Base-by-base conservation (phyloP, 1,139 yeast genomes). In the Pichiaceae sp. region DNA sequence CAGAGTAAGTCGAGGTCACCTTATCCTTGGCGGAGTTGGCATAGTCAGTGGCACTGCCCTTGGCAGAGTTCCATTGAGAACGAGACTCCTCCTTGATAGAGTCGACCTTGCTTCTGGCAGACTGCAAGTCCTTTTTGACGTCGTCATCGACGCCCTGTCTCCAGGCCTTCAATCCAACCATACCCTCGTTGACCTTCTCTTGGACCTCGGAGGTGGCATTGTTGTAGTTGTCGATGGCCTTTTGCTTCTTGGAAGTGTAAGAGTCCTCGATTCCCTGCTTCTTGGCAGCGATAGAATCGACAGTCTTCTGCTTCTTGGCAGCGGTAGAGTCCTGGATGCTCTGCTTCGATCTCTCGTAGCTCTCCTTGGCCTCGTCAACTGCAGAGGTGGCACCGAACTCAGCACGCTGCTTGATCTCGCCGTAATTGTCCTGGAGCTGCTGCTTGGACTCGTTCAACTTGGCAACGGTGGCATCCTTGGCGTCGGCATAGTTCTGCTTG, bases 51-150 rank as follows among this genome's bases (percentile, higher is more conserved):
- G 28, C 28, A 25, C 16, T 12, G 14, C 7, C 28, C 28, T 25
- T 25, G n/a, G 28, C 11, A 21, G 24, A 21, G 24, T 21, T 11
- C 28, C 16, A 14, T 12, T 12, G 8, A 25, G 28, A 25, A 14
- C 28, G 14, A 25, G 14, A 7, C 24, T 35, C 34, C n/a, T 25
- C 28, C 28, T 25, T 25, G 14, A 14, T 5, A 14, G 28, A 7
- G 14, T 25, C 28, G 14, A 14, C 21, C 18, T 34, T 17, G n/a
- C 17, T 14, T 17, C 17, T 34, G 3, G 37, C 37, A 17, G 24
- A 28, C 24, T 34, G 29, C 16, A 35, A 24, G 19, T 34, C 37
- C 15, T 23, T 28, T 24, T 34, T 11, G 21, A 25, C 26, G 11
- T 17, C 8, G 3, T 32, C 34, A 6, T 32, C 19, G 21, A 32